phyloP scores from a whole-genome alignment of 2,329 filamentous ascomycete genomes.

The Hymenoscyphus repandus region DNA sequence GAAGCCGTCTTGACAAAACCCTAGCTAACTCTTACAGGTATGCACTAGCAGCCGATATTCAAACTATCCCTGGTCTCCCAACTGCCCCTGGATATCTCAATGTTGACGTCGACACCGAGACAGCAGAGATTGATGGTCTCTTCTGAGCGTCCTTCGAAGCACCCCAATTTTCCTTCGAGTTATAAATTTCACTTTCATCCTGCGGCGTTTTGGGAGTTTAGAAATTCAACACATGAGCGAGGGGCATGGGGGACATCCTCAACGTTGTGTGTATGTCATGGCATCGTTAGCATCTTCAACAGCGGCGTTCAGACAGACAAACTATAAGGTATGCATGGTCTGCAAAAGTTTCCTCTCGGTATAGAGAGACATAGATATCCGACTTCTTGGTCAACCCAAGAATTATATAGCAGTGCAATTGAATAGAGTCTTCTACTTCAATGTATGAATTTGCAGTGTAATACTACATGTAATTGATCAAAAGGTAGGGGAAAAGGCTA shows the following conservation, averaged over 20 bases:
- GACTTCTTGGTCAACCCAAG: constrained; percentile 5
- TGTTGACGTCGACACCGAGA: constrained; percentile 77
- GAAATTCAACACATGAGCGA: constrained; percentile 13
- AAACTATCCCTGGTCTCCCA: constrained; percentile 93
- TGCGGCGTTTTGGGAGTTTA: constrained; percentile 16
- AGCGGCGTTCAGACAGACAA: constrained; percentile 18
- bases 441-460: too few relatives aligned
- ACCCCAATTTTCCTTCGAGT: too few relatives aligned
- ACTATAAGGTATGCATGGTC: constrained; percentile 7
- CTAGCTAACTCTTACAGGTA: constrained; percentile 48
- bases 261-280: constrained; percentile 10
- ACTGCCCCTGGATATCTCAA: constrained; percentile 95
- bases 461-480: too few relatives aligned
- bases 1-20: background rate
- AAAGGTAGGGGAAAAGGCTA: too few relatives aligned
- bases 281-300: constrained; percentile 22
- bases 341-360: background rate
- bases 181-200: constrained; percentile 1
- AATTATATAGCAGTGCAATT: background rate
- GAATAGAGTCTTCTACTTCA: too few relatives aligned
- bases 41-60: constrained; percentile 92
- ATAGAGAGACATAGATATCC: background rate
- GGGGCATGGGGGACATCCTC: constrained; percentile 14
- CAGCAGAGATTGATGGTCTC: constrained; percentile 80
- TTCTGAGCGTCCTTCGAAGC: constrained; percentile 63